Base-by-base conservation (phyloP, 2,329 filamentous ascomycete species). In the Paracamarosporium sp. region DNA sequence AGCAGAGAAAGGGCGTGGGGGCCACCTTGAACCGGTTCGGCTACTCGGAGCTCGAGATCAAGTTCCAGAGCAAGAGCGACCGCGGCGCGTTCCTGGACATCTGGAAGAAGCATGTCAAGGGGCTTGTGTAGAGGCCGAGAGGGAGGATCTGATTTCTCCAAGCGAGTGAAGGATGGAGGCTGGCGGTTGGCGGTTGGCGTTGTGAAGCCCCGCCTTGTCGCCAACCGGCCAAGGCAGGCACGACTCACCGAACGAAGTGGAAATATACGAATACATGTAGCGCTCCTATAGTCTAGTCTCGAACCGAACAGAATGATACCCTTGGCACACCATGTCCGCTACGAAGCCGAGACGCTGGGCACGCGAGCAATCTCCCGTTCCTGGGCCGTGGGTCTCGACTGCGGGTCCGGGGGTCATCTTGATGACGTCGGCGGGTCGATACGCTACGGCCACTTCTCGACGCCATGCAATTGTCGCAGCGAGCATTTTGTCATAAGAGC, bases 21-120 rank as follows among this genome's bases (percentile, higher is more conserved):
- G 58, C 55, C 11, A 55, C 46, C 40, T 43, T 73, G 44, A 73
- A 74, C 51, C 63, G 65, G 1, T 71, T 69, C 51, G 67, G 64
- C 15, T 73, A 72, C 45, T 59, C 60, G 4, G 61, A 71, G 36
- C 43, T 74, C 27, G 64, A 73, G 36, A 71, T 73, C 27, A 61
- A 64, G 50, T 73, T 74, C 31, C 63, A 66, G 31, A 64, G 38
- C n/a, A 70, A 64, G 52, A 55, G 53, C 36, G 71, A 73, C 59
- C 55, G 69, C 5, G 65, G 48, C 22, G 68, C 63, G 1, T 74
- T 73, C 54, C 45, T 72, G 50, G 65, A 63, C 1, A 40, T 73
- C 3, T 74, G 71, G 72, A 63, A 60, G 48, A 46, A 60, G 36
- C 62, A 64, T 61, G 65, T 70, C 1, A 72, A 66, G 50, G 62